phyloP scores from a whole-genome alignment of 805 yeast genomes.

The Ogataea siamensis region DNA sequence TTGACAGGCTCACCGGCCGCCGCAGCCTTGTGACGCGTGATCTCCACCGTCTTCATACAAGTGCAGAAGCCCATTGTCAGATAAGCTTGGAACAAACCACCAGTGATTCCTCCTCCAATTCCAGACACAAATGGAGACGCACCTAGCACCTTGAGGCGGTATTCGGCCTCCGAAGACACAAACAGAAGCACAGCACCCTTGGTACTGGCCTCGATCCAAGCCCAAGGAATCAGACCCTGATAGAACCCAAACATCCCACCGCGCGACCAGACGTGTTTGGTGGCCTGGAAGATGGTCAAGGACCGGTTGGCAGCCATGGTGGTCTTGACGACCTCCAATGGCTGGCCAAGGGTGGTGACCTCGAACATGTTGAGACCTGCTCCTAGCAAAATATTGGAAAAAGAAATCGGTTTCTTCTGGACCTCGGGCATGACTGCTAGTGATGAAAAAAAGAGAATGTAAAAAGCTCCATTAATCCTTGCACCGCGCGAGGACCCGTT shows the following conservation, averaged over 20 bases:
- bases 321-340: slow-evolving; percentile 91
- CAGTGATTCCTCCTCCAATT: slow-evolving; percentile 92
- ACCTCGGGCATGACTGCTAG: slow-evolving; percentile 32
- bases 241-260: slow-evolving; percentile 93
- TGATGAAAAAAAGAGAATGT: too few relatives aligned
- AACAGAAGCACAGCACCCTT: slow-evolving; percentile 95
- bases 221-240: slow-evolving; percentile 99
- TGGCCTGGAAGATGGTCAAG: slow-evolving; percentile 63
- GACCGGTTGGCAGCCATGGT: slow-evolving; percentile 97
- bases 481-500: slow-evolving; percentile 3
- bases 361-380: slow-evolving; percentile 92
- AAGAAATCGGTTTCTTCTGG: slow-evolving; percentile 82
- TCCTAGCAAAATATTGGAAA: slow-evolving; percentile 87
- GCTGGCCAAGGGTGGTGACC: slow-evolving; percentile 94
- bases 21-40: slow-evolving; percentile 82
- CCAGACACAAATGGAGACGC: slow-evolving; percentile 76
- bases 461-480: neutral
- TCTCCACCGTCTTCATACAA: slow-evolving; percentile 98
- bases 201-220: slow-evolving; percentile 99
- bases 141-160: slow-evolving; percentile 63
- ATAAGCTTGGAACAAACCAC: slow-evolving; percentile 96
- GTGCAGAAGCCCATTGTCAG: slow-evolving; percentile 98
- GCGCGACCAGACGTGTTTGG: slow-evolving; percentile 80
- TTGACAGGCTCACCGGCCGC: slow-evolving; percentile 65
- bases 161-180: slow-evolving; percentile 91